These are phyloP conservation scores for Ustilago hordei DNA, from an alignment of 1,284 basidiomycete genomes.

Conservation along the genomic window DNA sequence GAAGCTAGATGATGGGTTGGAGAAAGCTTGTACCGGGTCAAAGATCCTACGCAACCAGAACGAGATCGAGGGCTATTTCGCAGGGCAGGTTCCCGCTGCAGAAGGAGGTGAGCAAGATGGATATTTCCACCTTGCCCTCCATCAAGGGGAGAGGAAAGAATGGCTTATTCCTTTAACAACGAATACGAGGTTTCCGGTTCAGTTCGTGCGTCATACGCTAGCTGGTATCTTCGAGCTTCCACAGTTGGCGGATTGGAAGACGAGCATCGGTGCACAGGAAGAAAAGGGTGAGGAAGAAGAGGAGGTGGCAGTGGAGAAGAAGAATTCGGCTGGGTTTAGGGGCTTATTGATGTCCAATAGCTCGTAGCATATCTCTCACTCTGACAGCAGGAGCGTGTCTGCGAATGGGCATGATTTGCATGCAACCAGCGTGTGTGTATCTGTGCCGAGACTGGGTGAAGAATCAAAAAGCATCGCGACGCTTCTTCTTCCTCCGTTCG, in stretches of 20 bases:
- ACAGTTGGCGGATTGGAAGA: constrained; percentile 61
- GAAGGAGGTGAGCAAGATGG: constrained; percentile 24
- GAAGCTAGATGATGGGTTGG: constrained; percentile 10
- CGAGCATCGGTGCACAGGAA: not conserved
- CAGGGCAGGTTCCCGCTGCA: constrained; percentile 4
- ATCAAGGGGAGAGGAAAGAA: constrained; percentile 9
- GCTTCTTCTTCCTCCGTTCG: not conserved
- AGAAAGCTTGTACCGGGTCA: not conserved
- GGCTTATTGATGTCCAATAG: not conserved
- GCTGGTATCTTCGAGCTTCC: constrained; percentile 47
- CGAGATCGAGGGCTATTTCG: constrained; percentile 26
- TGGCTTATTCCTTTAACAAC: constrained; percentile 34
- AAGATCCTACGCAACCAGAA: not conserved
- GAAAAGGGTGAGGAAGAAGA: not conserved
- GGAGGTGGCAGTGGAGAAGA: constrained; percentile 9
- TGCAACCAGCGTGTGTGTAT: not conserved
- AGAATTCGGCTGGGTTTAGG: constrained; percentile 14
- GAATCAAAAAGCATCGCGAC: not conserved
- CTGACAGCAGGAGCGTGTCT: not conserved
- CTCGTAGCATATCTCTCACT: not conserved
- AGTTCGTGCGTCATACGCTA: constrained; percentile 48
- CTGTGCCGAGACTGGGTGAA: not conserved
- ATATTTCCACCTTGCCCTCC: constrained; percentile 23
- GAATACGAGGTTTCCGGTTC: constrained; percentile 28
- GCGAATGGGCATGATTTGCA: not conserved